A percentile compares a stretch with the other conserved stretches of the same genome.
phyloP scores from a whole-genome alignment of 345 rosid genomes.

The Syzygium aqueum region DNA sequence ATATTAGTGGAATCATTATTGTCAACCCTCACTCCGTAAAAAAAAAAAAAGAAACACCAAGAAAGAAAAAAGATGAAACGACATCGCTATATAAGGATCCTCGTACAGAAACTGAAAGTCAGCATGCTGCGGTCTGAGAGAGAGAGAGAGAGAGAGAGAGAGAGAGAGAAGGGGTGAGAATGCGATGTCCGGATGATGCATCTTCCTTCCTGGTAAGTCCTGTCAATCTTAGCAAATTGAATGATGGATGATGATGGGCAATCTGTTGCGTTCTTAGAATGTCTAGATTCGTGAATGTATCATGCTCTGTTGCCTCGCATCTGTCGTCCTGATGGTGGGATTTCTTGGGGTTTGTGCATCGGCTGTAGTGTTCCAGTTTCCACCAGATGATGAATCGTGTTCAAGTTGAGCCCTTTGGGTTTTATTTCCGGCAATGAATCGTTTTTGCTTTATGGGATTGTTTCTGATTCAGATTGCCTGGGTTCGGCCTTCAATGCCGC shows the following conservation, averaged over 20 bases:
- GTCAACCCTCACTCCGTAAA: background rate
- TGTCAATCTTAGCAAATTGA: background rate
- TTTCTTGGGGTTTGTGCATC: background rate
- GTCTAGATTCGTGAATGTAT: background rate
- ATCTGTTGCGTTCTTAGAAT: background rate
- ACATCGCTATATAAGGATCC: background rate
- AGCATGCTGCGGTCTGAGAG: background rate
- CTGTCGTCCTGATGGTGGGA: too few species aligned
- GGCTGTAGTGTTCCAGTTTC: too few species aligned
- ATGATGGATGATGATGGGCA: background rate
- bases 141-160: background rate
- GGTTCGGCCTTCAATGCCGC: slow-evolving; percentile 20
- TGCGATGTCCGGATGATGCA: background rate
- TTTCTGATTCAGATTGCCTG: slow-evolving; percentile 14
- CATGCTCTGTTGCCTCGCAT: background rate
- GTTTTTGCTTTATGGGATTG: background rate
- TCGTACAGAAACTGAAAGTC: background rate
- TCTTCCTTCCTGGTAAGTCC: background rate
- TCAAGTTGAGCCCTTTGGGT: background rate
- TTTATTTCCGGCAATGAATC: background rate
- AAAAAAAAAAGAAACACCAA: background rate
- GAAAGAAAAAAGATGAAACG: background rate
- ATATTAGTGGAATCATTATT: too few species aligned
- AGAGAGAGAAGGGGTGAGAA: too few species aligned
- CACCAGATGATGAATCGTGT: background rate